Percentiles rank a stretch among this genome's conserved stretches.
These are phyloP conservation scores for Leccinum longicurvipes DNA, from an alignment of 768 basidiomycete species.

Conservation along the genomic window DNA sequence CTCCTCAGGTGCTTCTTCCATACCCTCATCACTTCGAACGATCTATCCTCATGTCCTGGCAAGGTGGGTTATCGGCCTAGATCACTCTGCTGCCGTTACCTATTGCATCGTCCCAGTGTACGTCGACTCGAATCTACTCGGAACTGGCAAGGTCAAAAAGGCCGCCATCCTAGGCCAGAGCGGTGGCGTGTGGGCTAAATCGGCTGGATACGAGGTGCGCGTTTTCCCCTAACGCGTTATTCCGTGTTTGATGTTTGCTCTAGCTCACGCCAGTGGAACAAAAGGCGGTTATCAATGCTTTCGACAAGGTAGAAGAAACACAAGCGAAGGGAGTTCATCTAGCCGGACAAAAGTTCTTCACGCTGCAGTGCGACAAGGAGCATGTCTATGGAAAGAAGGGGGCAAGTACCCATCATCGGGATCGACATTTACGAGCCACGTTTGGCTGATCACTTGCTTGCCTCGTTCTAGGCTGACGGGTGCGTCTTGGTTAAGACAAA, in stretches of 20 bases:
- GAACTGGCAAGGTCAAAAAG: slow-evolving; percentile 60
- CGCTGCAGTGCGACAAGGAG: slow-evolving; percentile 44
- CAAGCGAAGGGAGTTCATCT: slow-evolving; percentile 63
- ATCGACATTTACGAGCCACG: not conserved
- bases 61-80: slow-evolving; percentile 48
- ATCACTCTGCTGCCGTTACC: not conserved
- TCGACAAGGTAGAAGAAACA: slow-evolving; percentile 36
- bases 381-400: slow-evolving; percentile 75
- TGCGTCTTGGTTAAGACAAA: slow-evolving; percentile 72
- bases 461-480: slow-evolving; percentile 59
- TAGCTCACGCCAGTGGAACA: slow-evolving; percentile 24
- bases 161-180: slow-evolving; percentile 51
- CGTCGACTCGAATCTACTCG: slow-evolving; percentile 78
- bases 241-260: not conserved
- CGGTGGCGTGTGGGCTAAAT: slow-evolving; percentile 32
- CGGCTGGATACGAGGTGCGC: slow-evolving; percentile 18
- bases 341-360: slow-evolving; percentile 73
- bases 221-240: not conserved
- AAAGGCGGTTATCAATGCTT: slow-evolving; percentile 36
- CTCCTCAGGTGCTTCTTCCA: not conserved
- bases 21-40: slow-evolving; percentile 7
- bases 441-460: not conserved
- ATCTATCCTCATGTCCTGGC: slow-evolving; percentile 60
- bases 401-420: slow-evolving; percentile 41
- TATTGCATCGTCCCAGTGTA: slow-evolving; percentile 59